phyloP scores from a whole-genome alignment of 1,284 basidiomycete species.

The Pisolithus thermaeus region DNA sequence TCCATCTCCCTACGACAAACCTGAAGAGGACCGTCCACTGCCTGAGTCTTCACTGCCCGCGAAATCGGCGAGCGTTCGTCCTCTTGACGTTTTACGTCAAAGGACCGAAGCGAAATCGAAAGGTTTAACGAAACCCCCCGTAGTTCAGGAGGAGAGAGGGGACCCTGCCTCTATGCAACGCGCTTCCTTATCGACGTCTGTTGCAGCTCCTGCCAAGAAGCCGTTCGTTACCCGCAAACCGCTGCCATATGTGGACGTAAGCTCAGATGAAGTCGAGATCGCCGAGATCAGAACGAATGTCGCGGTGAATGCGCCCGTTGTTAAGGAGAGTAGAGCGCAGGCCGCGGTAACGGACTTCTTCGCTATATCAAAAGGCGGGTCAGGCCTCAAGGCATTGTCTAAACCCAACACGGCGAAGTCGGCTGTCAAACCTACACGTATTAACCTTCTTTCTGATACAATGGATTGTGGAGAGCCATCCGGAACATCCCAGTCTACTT shows the following conservation, averaged over 20 bases:
- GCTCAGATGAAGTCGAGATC: background rate
- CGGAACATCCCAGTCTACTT: background rate
- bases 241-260: background rate
- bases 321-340: background rate
- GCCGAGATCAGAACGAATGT: background rate
- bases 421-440: background rate
- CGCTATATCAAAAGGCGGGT: background rate
- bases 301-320: background rate
- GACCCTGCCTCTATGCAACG: background rate
- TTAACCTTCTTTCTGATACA: background rate
- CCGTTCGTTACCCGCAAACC: background rate
- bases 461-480: background rate
- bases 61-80: background rate
- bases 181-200: too few species aligned
- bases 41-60: background rate
- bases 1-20: background rate
- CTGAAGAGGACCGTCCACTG: background rate
- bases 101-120: background rate
- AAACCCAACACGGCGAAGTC: background rate
- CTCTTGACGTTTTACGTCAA: background rate
- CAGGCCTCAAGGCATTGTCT: background rate
- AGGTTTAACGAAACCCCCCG: background rate
- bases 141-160: background rate
- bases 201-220: background rate
- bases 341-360: background rate